Conservation (phyloP, 2,329 filamentous ascomycete genomes). For the Proliferodiscus dingleyae region DNA sequence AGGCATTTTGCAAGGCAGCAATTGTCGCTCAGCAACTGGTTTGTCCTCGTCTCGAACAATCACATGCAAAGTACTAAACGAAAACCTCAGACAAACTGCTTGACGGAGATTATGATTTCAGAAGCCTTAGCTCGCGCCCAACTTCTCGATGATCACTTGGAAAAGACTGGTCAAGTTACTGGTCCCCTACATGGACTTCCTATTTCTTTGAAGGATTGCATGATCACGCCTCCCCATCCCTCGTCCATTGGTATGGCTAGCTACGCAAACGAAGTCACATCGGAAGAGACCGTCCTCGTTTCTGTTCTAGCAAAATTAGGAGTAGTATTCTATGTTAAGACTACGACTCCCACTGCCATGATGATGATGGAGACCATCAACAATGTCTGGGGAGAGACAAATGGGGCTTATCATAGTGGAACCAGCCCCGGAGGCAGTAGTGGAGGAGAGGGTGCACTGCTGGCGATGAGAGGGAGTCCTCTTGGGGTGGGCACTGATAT, state of each 20-base stretch:
- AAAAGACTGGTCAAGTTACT: conserved; percentile 33
- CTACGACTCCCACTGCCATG: conserved; percentile 36
- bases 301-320: conserved; percentile 36
- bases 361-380: conserved; percentile 40
- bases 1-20: conserved; percentile 50
- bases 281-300: conserved; percentile 32
- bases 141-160: conserved; percentile 47
- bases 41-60: conserved; percentile 8
- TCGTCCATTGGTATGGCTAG: conserved; percentile 34
- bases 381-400: conserved; percentile 38
- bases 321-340: conserved; percentile 39
- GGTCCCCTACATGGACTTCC: conserved; percentile 39
- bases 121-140: conserved; percentile 47
- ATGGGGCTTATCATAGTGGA: conserved; percentile 25
- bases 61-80: neutral
- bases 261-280: conserved; percentile 31
- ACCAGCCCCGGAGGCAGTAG: conserved; percentile 26
- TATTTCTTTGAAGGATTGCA: conserved; percentile 38
- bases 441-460: conserved; percentile 27
- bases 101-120: conserved; percentile 53
- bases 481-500: conserved; percentile 30
- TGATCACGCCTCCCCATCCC: conserved; percentile 33
- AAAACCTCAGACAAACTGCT: conserved; percentile 48
- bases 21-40: conserved; percentile 51
- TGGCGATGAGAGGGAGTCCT: conserved; percentile 28